A percentile compares a stretch with the other conserved stretches of the same genome.
These are phyloP conservation scores for Colletotrichum karsti DNA, from an alignment of 2,329 filamentous ascomycete species.

Conservation along the genomic window DNA sequence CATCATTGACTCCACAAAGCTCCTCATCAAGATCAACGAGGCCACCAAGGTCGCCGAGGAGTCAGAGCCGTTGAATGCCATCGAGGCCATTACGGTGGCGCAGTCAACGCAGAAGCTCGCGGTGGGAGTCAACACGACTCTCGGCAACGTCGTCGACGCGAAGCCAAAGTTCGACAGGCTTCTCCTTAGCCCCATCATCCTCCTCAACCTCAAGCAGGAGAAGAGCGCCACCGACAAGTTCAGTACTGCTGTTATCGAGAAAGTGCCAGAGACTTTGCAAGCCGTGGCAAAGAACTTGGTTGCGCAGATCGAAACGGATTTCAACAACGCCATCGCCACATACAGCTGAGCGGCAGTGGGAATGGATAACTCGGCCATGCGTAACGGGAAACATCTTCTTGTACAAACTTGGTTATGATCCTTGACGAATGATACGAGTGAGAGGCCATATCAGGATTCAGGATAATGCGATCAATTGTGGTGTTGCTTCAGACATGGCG, in stretches of 20 bases:
- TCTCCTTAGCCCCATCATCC: constrained; percentile 50
- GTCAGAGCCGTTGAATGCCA: constrained; percentile 45
- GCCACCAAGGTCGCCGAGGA: constrained; percentile 45
- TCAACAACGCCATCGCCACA: constrained; percentile 45
- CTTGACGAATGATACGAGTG: too few relatives aligned
- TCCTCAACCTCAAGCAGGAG: constrained; percentile 50
- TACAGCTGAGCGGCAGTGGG: constrained; percentile 32
- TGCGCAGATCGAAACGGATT: constrained; percentile 46
- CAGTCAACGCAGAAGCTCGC: constrained; percentile 44
- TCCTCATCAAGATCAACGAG: constrained; percentile 49
- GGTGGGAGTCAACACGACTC: constrained; percentile 45
- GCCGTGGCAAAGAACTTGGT: constrained; percentile 43
- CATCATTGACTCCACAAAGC: constrained; percentile 43
- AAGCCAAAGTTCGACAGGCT: constrained; percentile 55
- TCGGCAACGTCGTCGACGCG: constrained; percentile 45
- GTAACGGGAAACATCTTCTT: too few relatives aligned
- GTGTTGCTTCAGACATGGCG: too few relatives aligned
- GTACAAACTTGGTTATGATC: neutral
- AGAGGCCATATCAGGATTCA: neutral
- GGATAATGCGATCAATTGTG: too few relatives aligned
- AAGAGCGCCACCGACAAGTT: constrained; percentile 48
- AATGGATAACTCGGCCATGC: too few relatives aligned
- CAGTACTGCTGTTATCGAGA: constrained; percentile 45
- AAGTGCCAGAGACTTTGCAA: constrained; percentile 46
- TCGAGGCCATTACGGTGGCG: constrained; percentile 49